Percentiles rank a stretch among this genome's conserved stretches.
These are phyloP conservation scores for Malassezia psittaci DNA, from an alignment of 1,284 basidiomycete genomes.

Conservation along the genomic window DNA sequence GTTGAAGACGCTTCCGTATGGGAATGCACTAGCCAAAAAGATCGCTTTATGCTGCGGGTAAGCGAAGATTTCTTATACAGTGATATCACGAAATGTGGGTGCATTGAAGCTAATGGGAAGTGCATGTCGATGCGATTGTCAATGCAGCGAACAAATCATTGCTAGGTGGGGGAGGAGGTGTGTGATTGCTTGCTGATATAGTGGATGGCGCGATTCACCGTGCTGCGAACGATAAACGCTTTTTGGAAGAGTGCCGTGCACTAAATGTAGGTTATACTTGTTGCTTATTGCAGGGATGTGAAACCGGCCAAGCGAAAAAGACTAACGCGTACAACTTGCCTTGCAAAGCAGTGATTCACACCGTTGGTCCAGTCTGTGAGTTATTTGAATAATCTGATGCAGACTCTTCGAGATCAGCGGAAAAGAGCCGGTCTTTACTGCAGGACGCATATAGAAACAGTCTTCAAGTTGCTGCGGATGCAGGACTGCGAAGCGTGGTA, in stretches of 20 bases:
- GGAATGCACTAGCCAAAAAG: conserved; percentile 9
- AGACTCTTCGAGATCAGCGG: not conserved
- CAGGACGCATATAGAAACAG: conserved; percentile 28
- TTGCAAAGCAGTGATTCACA: conserved; percentile 70
- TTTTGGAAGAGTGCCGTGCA: conserved; percentile 62
- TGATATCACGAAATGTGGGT: conserved; percentile 16
- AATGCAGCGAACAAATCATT: conserved; percentile 39
- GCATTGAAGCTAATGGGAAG: not conserved
- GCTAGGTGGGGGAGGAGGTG: conserved; percentile 36
- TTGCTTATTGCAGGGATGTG: conserved; percentile 59
- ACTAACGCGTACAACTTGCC: conserved; percentile 52
- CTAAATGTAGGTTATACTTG: conserved; percentile 13
- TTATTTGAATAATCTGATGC: not conserved
- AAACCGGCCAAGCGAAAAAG: conserved; percentile 72
- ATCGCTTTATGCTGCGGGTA: conserved; percentile 12
- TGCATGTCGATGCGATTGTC: conserved; percentile 36
- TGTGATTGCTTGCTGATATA: not conserved
- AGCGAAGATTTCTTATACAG: not conserved
- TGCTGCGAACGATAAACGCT: conserved; percentile 61
- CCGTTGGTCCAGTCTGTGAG: conserved; percentile 55
- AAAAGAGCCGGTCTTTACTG: conserved; percentile 49
- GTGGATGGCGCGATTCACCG: conserved; percentile 78
- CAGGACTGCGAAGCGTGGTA: conserved; percentile 20
- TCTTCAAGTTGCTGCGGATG: conserved; percentile 21
- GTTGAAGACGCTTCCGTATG: conserved; percentile 1